Conservation (phyloP, 2,329 filamentous ascomycete genomes). For the Karstenula rhodostoma region DNA sequence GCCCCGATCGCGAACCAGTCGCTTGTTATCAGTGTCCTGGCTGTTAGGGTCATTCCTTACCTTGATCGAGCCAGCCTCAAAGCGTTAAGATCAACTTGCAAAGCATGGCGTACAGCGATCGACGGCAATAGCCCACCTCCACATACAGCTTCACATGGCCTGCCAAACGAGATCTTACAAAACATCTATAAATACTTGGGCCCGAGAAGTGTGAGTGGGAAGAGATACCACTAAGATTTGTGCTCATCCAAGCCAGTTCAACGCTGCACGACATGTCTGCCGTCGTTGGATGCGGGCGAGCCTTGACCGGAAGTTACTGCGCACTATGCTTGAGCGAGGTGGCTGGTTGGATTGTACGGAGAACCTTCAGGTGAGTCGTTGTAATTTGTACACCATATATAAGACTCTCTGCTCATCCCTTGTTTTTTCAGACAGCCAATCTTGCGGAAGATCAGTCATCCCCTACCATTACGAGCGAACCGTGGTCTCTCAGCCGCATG, state of each 20-base stretch:
- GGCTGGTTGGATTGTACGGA: conserved; percentile 57
- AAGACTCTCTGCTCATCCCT: not conserved
- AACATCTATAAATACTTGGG: conserved; percentile 56
- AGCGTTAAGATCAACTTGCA: conserved; percentile 45
- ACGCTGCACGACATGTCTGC: conserved; percentile 68
- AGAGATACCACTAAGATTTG: not conserved
- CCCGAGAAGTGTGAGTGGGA: conserved; percentile 49
- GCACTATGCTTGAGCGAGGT: conserved; percentile 62
- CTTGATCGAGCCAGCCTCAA: conserved; percentile 26
- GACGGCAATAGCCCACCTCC: conserved; percentile 26
- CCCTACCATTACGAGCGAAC: conserved; percentile 20
- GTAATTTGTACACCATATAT: not conserved
- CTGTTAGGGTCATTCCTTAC: conserved; percentile 21
- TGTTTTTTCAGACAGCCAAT: not conserved
- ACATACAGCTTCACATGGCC: conserved; percentile 36
- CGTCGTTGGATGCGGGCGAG: conserved; percentile 67
- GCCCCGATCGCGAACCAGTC: not conserved
- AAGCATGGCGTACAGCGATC: conserved; percentile 45
- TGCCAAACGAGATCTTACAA: conserved; percentile 60
- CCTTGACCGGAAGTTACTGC: conserved; percentile 61
- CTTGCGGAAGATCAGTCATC: not conserved
- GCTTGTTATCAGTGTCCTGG: not conserved
- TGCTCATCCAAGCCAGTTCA: conserved; percentile 52
- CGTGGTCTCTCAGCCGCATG: conserved; percentile 56
- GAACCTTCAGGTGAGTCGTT: conserved; percentile 11